These are phyloP conservation scores for Oryza nivara DNA, from an alignment of 176 grass and related monocot species.

Conservation along the genomic window DNA sequence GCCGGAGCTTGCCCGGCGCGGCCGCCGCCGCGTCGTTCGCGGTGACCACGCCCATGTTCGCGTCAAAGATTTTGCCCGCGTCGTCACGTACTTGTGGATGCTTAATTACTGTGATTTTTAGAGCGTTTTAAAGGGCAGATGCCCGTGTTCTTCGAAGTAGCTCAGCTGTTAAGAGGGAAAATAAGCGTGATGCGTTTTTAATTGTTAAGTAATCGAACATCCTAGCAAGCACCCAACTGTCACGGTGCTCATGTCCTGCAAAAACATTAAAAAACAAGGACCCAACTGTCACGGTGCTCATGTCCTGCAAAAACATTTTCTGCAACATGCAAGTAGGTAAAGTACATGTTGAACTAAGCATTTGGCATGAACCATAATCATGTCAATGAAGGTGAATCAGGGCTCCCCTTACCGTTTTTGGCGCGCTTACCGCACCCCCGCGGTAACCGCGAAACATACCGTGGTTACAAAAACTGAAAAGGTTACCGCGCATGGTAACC, in stretches of 20 bases:
- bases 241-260: not conserved
- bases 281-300: conserved; percentile 34
- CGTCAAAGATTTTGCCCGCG: not conserved
- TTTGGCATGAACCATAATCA: conserved; percentile 5
- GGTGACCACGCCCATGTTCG: conserved; percentile 19
- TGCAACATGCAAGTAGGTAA: not conserved
- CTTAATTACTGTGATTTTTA: conserved; percentile 11
- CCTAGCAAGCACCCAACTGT: conserved; percentile 54
- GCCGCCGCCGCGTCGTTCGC: not conserved
- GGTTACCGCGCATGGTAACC: too few relatives aligned
- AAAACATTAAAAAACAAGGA: conserved; percentile 32
- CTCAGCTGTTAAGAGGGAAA: conserved; percentile 36
- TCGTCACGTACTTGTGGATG: conserved; percentile 14
- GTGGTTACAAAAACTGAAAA: too few relatives aligned
- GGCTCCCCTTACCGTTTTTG: too few relatives aligned
- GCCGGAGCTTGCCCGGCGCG: conserved; percentile 12
- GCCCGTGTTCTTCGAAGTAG: conserved; percentile 8
- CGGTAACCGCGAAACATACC: too few relatives aligned
- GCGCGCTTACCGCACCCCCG: too few relatives aligned
- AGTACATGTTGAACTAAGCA: not conserved
- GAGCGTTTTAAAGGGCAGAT: not conserved
- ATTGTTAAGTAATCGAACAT: conserved; percentile 14
- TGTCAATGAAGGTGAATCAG: not conserved
- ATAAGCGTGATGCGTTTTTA: conserved; percentile 25
- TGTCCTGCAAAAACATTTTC: conserved; percentile 17